These are phyloP conservation scores for Boletus coccyginus DNA, from an alignment of 768 basidiomycete genomes.

Conservation along the genomic window DNA sequence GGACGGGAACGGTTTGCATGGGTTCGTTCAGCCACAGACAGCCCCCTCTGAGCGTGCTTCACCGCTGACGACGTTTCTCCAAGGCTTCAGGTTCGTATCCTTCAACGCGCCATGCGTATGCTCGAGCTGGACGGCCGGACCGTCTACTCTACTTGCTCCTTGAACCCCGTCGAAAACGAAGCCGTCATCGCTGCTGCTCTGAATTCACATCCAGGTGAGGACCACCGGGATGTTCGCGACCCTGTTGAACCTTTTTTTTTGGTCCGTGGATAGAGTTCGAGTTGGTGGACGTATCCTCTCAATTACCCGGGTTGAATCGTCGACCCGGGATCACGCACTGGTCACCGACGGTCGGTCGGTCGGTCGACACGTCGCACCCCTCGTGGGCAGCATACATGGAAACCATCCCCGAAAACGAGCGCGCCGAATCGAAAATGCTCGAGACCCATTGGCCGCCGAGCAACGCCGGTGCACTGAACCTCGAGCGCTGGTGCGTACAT, in stretches of 20 bases:
- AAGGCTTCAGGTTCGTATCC: slow-evolving; percentile 90
- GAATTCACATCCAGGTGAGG: slow-evolving; percentile 59
- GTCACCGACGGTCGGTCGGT: slow-evolving; percentile 67
- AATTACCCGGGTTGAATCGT: slow-evolving; percentile 68
- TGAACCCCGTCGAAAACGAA: slow-evolving; percentile 97
- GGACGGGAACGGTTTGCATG: slow-evolving; percentile 89
- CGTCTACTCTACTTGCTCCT: slow-evolving; percentile 96
- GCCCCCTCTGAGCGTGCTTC: neutral
- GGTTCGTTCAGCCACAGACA: slow-evolving; percentile 42
- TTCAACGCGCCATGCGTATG: slow-evolving; percentile 89
- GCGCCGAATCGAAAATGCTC: slow-evolving; percentile 58
- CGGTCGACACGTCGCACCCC: slow-evolving; percentile 47
- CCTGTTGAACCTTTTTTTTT: neutral
- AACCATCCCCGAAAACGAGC: slow-evolving; percentile 46
- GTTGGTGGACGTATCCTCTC: slow-evolving; percentile 74
- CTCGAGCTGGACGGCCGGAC: slow-evolving; percentile 79
- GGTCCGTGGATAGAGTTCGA: slow-evolving; percentile 53
- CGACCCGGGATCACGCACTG: slow-evolving; percentile 75
- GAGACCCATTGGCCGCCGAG: slow-evolving; percentile 79
- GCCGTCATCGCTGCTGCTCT: slow-evolving; percentile 89
- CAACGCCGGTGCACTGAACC: slow-evolving; percentile 54
- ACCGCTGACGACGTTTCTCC: slow-evolving; percentile 5
- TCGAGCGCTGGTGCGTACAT: slow-evolving; percentile 67
- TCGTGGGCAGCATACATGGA: slow-evolving; percentile 61
- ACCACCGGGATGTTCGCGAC: neutral